Base-by-base conservation (phyloP, 805 yeast species). In the Wickerhamiella lipophila region DNA sequence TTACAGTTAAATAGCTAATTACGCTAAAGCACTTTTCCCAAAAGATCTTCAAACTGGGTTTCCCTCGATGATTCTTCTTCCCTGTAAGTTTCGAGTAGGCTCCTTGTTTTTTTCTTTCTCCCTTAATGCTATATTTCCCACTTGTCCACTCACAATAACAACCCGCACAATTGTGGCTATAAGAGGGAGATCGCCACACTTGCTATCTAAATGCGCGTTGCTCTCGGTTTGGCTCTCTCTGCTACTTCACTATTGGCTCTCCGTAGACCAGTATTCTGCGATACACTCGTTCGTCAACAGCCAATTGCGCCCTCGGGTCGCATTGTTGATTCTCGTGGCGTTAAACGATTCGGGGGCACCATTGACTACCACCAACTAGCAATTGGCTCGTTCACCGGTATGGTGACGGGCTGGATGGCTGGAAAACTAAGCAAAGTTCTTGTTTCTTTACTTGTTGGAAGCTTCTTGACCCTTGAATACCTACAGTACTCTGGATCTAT, bases 291-390 rank as follows among this genome's bases (percentile, higher is more conserved):
- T 18, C 16, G 16, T 13, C 27, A 30, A 21, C 29, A 25, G 43
- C 30, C 43, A 40, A 40, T 40, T 40, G 47, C 42, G 2, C 48
- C 48, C 16, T 21, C 41, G 3, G 22, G 41, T 19, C 42, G 48
- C 16, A 35, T 54, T 6, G 35, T 44, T 18, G 25, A 34, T 18
- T 53, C 53, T 13, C 40, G 48, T 23, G 59, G 59, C 18, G 43
- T 51, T 32, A 47, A 55, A 25, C 54, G 51, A 19, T 52, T 54
- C 50, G 46, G 46, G 29, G 61, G 61, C 34, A 53, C 48, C 49
- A 63, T 79, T 53, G 74, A 76, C 62, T 80, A 79, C 58, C 73
- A 73, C 56, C 81, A 80, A 56, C 65, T 80, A 56, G 71, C 83
- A 13, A 63, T 77, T 50, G 86, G 86, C 5, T 76, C 82, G 1